phyloP scores from a whole-genome alignment of 495 filamentous ascomycete species.

The Acidiella bohemica region DNA sequence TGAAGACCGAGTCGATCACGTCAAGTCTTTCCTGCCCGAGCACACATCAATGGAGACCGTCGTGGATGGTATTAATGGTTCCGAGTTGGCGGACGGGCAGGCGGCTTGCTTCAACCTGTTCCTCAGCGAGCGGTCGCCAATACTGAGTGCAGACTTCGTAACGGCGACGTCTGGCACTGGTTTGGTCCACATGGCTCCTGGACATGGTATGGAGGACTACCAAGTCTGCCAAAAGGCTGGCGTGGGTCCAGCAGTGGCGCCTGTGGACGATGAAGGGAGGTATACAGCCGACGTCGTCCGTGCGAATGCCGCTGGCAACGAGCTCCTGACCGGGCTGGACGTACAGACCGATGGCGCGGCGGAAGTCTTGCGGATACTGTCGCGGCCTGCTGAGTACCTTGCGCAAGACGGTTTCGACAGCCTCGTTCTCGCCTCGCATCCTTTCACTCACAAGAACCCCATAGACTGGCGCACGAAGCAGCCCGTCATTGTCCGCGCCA shows the following conservation, averaged over 20 bases:
- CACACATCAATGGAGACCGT: constrained; percentile 30
- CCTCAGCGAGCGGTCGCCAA: constrained; percentile 40
- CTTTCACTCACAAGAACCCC: constrained; percentile 80
- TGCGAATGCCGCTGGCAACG: constrained; percentile 28
- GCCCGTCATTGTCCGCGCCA: constrained; percentile 81
- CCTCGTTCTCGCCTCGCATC: constrained; percentile 51
- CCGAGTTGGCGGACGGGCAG: constrained; percentile 41
- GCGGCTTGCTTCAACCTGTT: constrained; percentile 53
- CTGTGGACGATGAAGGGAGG: constrained; percentile 64
- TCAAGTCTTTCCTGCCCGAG: constrained; percentile 23
- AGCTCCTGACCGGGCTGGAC: constrained; percentile 40
- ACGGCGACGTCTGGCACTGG: constrained; percentile 77
- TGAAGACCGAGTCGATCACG: constrained; percentile 45
- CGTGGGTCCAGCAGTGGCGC: constrained; percentile 54
- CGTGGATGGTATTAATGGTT: constrained; percentile 47
- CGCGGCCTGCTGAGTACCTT: constrained; percentile 9
- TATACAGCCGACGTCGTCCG: constrained; percentile 70
- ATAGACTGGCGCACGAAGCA: constrained; percentile 95
- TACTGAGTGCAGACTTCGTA: constrained; percentile 77
- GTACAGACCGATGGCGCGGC: constrained; percentile 53
- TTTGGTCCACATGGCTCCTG: constrained; percentile 84
- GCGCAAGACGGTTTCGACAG: not conserved
- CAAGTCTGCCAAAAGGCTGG: constrained; percentile 53
- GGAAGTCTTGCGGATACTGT: constrained; percentile 42
- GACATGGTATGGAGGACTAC: constrained; percentile 95